Conservation (phyloP, 2,329 filamentous ascomycete genomes). For the Aspergillus pseudotamarii region DNA sequence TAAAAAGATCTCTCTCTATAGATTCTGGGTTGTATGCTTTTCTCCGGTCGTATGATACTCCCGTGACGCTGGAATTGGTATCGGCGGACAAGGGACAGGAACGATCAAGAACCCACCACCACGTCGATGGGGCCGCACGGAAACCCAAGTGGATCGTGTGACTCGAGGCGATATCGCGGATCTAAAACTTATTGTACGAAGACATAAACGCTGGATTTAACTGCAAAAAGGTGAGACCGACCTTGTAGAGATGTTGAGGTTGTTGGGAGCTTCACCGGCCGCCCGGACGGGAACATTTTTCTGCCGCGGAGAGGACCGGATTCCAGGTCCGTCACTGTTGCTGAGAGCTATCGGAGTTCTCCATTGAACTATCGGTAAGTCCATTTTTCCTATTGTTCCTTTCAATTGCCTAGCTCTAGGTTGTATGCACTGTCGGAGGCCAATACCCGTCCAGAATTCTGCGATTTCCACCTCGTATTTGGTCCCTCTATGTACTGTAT, state of each 20-base stretch:
- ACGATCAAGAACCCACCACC: conserved; percentile 32
- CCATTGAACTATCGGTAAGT: conserved; percentile 8
- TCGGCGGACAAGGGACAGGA: conserved; percentile 24
- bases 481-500: neutral
- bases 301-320: conserved; percentile 35
- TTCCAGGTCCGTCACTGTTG: conserved; percentile 13
- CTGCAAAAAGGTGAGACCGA: conserved; percentile 7
- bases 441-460: neutral
- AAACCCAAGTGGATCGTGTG: conserved; percentile 15
- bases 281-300: conserved; percentile 46
- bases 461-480: neutral
- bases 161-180: conserved; percentile 8
- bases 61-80: conserved; percentile 17
- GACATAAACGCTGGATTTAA: conserved; percentile 22
- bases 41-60: neutral
- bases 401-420: neutral
- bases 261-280: conserved; percentile 43
- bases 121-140: conserved; percentile 20
- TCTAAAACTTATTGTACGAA: conserved; percentile 13
- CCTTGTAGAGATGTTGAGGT: conserved; percentile 36
- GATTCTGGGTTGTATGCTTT: conserved; percentile 3
- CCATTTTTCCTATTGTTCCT: neutral
- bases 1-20: conserved; percentile 10
- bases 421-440: neutral
- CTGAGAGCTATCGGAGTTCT: conserved; percentile 10